Percentiles rank a stretch among this genome's conserved stretches.
Conservation (phyloP, 495 filamentous ascomycete genomes). For the Evernia prunastri region DNA sequence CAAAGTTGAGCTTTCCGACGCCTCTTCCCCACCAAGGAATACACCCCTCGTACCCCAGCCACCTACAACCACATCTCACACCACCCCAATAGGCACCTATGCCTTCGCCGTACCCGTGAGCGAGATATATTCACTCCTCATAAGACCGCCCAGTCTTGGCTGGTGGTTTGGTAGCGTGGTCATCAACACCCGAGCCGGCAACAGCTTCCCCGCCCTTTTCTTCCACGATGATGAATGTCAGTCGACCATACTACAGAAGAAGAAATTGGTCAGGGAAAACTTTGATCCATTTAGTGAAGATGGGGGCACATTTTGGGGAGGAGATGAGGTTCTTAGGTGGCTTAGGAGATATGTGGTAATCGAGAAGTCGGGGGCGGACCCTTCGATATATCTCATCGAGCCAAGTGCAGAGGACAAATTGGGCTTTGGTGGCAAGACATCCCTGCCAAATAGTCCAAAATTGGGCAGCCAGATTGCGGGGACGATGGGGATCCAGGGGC, state of each 20-base stretch:
- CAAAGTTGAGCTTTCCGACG: conserved; percentile 85
- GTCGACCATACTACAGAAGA: conserved; percentile 89
- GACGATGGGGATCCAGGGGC: conserved; percentile 31
- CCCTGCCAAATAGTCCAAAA: conserved; percentile 34
- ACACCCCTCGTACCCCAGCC: conserved; percentile 88
- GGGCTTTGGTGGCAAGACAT: conserved; percentile 64
- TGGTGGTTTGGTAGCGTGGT: conserved; percentile 98
- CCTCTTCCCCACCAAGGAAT: conserved; percentile 71
- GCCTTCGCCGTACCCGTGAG: conserved; percentile 88
- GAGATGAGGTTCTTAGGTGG: conserved; percentile 93
- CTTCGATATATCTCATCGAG: conserved; percentile 84
- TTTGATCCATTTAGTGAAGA: conserved; percentile 87
- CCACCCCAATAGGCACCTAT: conserved; percentile 70
- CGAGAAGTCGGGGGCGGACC: conserved; percentile 75
- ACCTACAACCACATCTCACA: conserved; percentile 65
- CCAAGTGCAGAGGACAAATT: conserved; percentile 75
- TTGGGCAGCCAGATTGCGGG: conserved; percentile 36
- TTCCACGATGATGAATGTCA: conserved; percentile 97
- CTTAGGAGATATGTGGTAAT: conserved; percentile 74
- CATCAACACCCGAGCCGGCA: conserved; percentile 82
- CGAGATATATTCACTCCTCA: conserved; percentile 81
- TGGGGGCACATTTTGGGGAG: conserved; percentile 91
- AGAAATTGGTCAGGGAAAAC: conserved; percentile 68
- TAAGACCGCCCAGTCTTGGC: conserved; percentile 85
- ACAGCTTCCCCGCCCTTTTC: conserved; percentile 90